Percentiles rank a stretch among this genome's conserved stretches.
Conservation (phyloP, 441 rosid genomes). For the Erodium texanum region DNA sequence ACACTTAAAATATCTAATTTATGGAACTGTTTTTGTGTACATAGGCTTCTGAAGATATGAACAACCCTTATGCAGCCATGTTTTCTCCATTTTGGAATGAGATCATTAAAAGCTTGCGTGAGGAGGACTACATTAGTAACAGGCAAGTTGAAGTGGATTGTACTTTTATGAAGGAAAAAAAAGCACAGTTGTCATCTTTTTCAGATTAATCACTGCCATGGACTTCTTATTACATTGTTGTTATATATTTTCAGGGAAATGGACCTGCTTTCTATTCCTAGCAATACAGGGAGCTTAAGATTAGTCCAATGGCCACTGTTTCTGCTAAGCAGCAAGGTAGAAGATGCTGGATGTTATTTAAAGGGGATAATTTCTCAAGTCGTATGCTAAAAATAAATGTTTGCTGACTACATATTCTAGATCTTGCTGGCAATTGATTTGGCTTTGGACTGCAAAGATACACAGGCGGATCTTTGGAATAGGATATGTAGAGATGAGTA, state of each 20-base stretch:
- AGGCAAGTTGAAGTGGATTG: conserved; percentile 38
- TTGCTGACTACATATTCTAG: conserved; percentile 35
- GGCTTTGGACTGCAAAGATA: conserved; percentile 89
- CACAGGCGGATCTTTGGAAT: conserved; percentile 72
- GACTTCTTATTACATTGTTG: conserved; percentile 5
- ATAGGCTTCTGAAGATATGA: conserved; percentile 59
- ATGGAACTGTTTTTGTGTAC: conserved; percentile 21
- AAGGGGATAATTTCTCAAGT: conserved; percentile 1
- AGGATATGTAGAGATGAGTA: conserved; percentile 86
- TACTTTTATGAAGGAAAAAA: not conserved
- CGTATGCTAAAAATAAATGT: conserved; percentile 18
- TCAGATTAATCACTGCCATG: not conserved
- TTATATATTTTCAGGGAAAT: conserved; percentile 60
- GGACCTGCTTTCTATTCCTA: conserved; percentile 92
- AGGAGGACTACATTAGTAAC: conserved; percentile 92
- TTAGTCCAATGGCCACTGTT: conserved; percentile 99
- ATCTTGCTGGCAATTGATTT: conserved; percentile 89
- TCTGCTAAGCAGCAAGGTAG: conserved; percentile 96
- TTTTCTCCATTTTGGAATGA: conserved; percentile 99
- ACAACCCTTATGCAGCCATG: conserved; percentile 76
- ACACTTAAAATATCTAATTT: not conserved
- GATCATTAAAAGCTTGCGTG: conserved; percentile 90
- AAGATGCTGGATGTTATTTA: conserved; percentile 18
- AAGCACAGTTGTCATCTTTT: not conserved
- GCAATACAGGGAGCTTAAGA: conserved; percentile 86